Evolutionary conservation across 495 filamentous ascomycete species (phyloP), one percentile per base, ranked within the genome.

Genomic region (Letharia lupina): DNA sequence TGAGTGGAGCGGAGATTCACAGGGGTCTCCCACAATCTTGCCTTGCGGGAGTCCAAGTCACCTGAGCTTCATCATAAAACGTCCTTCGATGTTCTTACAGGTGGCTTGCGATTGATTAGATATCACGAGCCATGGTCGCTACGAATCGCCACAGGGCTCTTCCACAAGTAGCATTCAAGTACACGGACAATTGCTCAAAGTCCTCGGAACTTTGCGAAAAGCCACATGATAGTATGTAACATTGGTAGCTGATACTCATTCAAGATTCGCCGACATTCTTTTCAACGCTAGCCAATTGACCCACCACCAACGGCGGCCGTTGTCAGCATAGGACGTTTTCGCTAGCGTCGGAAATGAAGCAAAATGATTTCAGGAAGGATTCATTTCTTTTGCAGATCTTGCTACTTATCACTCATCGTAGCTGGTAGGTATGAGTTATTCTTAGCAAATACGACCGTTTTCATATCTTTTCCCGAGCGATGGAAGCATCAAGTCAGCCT

Each of bases 161-260:
- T 64, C 50, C 28, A 42, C 41, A 37, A 67, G 48, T 58, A 54
- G 48, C 40, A 37, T 16, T 71, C 15, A 37, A 28, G 23, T 58
- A 35, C 52, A 47, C 35, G 2, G 63, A 47, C 52, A 42, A 31
- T 42, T 12, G 39, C 40, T 37, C 45, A 40, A 65, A 37, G 63
- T 65, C 23, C 63, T 65, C 52, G 28, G 54, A 35, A 65, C 63
- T 47, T 59, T 35, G 39, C 31, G 57, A 39, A 33, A 8, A 56
- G 40, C 52, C 63, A 65, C 63, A 59, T 65, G 63, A 65, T 20
- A 47, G 10, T 35, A 44, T 5, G 39, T 47, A 37, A 2, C 11
- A 18, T 6, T 35, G 7, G 63, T 65, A 42, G 20, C 63, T 37
- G 20, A 44, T 65, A 65, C 63, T 45, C 10, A 18, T 37, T 57